Evolutionary conservation across 352 stramenopile genomes (phyloP).

Genomic region (Phytopythium boreale): DNA sequence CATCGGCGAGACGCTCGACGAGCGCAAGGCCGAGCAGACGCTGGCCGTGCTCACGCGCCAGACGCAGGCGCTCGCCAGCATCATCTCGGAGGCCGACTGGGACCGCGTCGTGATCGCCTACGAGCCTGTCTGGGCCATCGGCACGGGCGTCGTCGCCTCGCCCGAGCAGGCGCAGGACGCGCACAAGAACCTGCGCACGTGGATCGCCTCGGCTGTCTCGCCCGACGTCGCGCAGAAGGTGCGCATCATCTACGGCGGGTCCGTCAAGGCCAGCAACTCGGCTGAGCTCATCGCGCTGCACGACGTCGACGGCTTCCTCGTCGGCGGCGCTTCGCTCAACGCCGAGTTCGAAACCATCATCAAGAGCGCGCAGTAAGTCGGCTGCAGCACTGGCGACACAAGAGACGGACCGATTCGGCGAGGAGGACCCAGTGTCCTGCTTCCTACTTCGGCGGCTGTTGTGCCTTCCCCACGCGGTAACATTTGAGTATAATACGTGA

Average conservation of each 20-base stretch:
- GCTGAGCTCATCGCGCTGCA: slow-evolving; percentile 75
- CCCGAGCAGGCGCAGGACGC: slow-evolving; percentile 91
- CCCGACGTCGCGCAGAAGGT: slow-evolving; percentile 48
- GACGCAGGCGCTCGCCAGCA: slow-evolving; percentile 86
- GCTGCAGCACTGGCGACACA: background rate
- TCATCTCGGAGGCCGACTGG: slow-evolving; percentile 75
- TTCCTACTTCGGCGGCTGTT: no score
- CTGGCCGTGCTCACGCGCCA: slow-evolving; percentile 91
- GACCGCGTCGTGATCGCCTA: slow-evolving; percentile 91
- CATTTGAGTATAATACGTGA: slow-evolving; percentile 3
- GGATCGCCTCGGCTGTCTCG: slow-evolving; percentile 54
- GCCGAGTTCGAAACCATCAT: slow-evolving; percentile 88
- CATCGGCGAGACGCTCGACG: slow-evolving; percentile 91
- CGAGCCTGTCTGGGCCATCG: slow-evolving; percentile 95
- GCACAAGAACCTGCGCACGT: slow-evolving; percentile 78
- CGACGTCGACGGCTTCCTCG: slow-evolving; percentile 87
- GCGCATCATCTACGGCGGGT: slow-evolving; percentile 88
- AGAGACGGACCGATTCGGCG: no score
- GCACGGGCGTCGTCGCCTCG: slow-evolving; percentile 91
- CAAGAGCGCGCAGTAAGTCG: slow-evolving; percentile 34
- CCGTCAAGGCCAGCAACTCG: slow-evolving; percentile 86
- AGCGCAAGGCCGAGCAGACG: slow-evolving; percentile 83
- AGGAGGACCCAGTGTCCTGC: no score
- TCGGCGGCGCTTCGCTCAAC: slow-evolving; percentile 88
- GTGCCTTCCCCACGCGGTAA: background rate